A percentile compares a stretch with the other conserved stretches of the same genome.
Conservation (phyloP, 345 rosid genomes). For the Lagerstroemia speciosa region DNA sequence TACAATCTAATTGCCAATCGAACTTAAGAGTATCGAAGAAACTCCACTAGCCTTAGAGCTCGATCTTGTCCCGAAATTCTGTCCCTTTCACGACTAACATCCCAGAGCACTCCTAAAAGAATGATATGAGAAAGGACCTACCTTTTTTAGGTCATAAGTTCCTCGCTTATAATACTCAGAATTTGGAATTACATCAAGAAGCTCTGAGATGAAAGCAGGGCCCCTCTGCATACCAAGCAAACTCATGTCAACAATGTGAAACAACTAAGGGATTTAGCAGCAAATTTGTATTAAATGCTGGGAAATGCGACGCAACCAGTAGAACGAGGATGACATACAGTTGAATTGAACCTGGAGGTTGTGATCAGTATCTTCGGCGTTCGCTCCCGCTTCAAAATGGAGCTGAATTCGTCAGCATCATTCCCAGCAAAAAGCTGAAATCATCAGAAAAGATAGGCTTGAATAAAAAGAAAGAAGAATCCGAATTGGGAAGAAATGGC, state of each 20-base stretch:
- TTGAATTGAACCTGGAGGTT: slow-evolving; percentile 86
- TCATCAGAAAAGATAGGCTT: neutral
- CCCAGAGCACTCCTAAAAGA: neutral
- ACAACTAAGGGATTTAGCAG: neutral
- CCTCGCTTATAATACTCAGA: slow-evolving; percentile 74
- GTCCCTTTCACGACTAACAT: neutral
- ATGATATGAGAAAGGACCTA: slow-evolving; percentile 5
- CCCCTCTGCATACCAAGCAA: slow-evolving; percentile 54
- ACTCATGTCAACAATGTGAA: neutral
- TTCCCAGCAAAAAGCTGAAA: slow-evolving; percentile 71
- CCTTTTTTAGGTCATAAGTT: slow-evolving; percentile 91
- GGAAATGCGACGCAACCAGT: neutral
- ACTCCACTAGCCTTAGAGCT: too few species aligned
- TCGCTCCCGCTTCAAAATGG: slow-evolving; percentile 44
- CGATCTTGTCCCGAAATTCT: neutral
- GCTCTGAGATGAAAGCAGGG: slow-evolving; percentile 68
- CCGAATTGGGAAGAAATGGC: neutral
- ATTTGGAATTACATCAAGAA: slow-evolving; percentile 77
- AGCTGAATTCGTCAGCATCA: slow-evolving; percentile 84
- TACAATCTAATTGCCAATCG: neutral
- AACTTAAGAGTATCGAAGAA: neutral
- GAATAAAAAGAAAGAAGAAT: neutral
- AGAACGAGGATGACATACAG: slow-evolving; percentile 36
- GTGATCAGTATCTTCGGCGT: slow-evolving; percentile 72
- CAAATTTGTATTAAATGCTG: neutral